Evolutionary conservation across 768 basidiomycete species (phyloP).

Genomic region (Pleurotus eryngii): DNA sequence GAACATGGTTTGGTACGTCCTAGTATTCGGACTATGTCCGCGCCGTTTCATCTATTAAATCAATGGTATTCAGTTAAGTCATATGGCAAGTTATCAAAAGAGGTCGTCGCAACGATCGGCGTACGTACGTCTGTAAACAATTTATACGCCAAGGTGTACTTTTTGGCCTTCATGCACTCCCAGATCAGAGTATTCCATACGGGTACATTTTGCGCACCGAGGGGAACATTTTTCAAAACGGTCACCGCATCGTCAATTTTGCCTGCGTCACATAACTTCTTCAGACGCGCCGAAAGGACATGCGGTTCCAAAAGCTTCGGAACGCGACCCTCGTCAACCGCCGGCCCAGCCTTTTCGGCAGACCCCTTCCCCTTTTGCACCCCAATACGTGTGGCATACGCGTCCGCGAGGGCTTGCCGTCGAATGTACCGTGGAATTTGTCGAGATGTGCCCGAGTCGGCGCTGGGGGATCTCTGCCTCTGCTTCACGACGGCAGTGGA

Average conservation of each 20-base stretch:
- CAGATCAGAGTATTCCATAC: conserved; percentile 82
- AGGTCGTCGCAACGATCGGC: not conserved
- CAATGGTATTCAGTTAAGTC: no score
- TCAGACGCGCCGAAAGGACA: conserved; percentile 56
- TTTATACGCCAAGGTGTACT: conserved; percentile 58
- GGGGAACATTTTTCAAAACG: conserved; percentile 65
- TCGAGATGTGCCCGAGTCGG: not conserved
- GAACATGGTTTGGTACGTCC: conserved; percentile 72
- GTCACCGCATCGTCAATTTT: conserved; percentile 60
- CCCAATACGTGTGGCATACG: conserved; percentile 1
- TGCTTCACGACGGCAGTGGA: not conserved
- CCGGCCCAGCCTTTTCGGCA: conserved; percentile 13
- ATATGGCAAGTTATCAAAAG: not conserved
- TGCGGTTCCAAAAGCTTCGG: conserved; percentile 55
- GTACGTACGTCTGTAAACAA: conserved; percentile 66
- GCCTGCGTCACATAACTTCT: conserved; percentile 50
- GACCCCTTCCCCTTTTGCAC: conserved; percentile 4
- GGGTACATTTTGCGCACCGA: conserved; percentile 68
- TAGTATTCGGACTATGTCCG: conserved; percentile 63
- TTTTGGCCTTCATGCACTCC: conserved; percentile 53
- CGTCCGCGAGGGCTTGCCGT: conserved; percentile 16
- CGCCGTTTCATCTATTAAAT: conserved; percentile 75
- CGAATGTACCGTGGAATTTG: conserved; percentile 28
- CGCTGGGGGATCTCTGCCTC: not conserved
- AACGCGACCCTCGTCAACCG: conserved; percentile 15